Conservation (phyloP, 2,329 filamentous ascomycete species). For the Arachnomyces sp. region DNA sequence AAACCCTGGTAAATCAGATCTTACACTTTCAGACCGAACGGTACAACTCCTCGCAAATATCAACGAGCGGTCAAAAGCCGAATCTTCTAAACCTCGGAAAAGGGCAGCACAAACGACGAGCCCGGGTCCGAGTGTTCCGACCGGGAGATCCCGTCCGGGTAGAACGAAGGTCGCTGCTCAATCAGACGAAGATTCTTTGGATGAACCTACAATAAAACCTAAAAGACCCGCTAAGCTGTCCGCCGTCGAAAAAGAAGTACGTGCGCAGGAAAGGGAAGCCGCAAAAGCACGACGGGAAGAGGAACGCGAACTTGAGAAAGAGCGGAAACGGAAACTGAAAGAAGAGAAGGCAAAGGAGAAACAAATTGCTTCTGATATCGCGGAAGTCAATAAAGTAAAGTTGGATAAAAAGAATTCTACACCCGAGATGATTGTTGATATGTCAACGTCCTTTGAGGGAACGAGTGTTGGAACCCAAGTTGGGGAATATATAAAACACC, state of each 20-base stretch:
- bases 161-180: constrained; percentile 37
- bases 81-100: constrained; percentile 8
- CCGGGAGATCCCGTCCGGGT: too few species aligned
- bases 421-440: constrained; percentile 69
- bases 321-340: constrained; percentile 35
- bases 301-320: constrained; percentile 53
- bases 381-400: constrained; percentile 65
- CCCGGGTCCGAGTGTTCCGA: too few species aligned
- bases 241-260: constrained; percentile 33
- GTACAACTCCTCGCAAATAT: constrained; percentile 33
- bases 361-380: constrained; percentile 56
- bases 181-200: constrained; percentile 29
- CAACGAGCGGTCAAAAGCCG: constrained; percentile 8
- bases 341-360: constrained; percentile 58
- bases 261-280: constrained; percentile 47
- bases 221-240: constrained; percentile 35
- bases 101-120: not conserved
- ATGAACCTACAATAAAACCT: constrained; percentile 33
- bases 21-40: constrained; percentile 31
- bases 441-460: constrained; percentile 51
- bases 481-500: constrained; percentile 34
- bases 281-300: constrained; percentile 42
- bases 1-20: constrained; percentile 12
- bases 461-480: constrained; percentile 38
- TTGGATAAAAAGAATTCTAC: constrained; percentile 67